Conservation (phyloP, 192 early-diverging fungal species). For the Coemansia furcata region DNA sequence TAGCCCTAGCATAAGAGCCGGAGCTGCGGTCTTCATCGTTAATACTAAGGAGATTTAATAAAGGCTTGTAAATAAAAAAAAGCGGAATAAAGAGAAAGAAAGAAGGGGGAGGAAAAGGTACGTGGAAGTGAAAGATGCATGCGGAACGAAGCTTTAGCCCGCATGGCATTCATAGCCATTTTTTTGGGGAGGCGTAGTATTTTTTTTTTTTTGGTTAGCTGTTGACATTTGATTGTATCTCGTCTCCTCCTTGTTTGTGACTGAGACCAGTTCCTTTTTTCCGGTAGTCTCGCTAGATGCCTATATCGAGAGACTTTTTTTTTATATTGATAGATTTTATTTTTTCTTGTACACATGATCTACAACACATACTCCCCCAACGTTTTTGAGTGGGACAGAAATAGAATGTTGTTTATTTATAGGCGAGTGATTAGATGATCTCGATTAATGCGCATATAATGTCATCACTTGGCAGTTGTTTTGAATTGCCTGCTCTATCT, state of each 20-base stretch:
- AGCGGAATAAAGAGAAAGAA: not conserved
- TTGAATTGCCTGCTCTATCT: not conserved
- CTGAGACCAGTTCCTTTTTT: not conserved
- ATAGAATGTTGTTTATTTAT: not conserved
- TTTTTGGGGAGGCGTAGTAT: slow-evolving; percentile 2
- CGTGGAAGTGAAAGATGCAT: not conserved
- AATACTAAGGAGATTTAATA: not conserved
- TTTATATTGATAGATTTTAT: not conserved
- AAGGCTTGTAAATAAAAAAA: not conserved
- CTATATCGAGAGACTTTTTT: not conserved
- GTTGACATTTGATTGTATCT: not conserved
- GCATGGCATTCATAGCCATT: not conserved
- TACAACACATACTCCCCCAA: not conserved
- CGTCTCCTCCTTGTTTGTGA: not conserved
- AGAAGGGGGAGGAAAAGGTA: not conserved
- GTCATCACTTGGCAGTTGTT: not conserved
- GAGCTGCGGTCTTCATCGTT: not conserved
- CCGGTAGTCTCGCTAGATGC: not conserved
- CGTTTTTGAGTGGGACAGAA: not conserved
- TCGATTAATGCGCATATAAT: not conserved
- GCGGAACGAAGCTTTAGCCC: not conserved
- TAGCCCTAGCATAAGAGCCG: not conserved
- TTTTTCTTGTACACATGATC: not conserved
- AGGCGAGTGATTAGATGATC: not conserved
- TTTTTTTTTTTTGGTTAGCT: not conserved